Base-by-base conservation (phyloP, 805 yeast species). In the Cyberlindnera euphorbiae region DNA sequence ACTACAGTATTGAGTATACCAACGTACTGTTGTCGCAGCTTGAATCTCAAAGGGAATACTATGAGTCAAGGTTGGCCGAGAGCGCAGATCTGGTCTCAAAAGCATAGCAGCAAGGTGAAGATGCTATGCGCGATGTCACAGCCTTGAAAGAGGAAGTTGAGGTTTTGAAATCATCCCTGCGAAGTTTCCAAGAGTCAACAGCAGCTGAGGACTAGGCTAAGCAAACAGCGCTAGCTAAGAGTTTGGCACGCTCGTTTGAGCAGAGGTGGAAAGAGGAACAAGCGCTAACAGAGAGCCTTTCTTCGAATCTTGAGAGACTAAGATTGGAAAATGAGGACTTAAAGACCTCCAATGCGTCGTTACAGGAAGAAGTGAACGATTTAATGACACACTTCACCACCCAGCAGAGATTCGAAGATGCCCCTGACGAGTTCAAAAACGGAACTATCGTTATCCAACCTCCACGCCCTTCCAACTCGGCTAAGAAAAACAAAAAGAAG, bases 41-140 rank as follows among this genome's bases (percentile, higher is more conserved):
- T 35, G 94, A 87, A 38, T 81, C 93, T 7, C 96, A 88, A 57
- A 66, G 95, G 39, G 90, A 82, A 42, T 82, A 79, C 57, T 88
- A 82, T 55, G 95, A 87, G 52, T 61, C 65, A 11, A 67, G 71
- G 39, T 45, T 75, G 22, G 52, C 60, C 15, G 57, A 59, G 28
- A 53, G 60, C 9, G 58, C 63, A 8, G 58, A 58, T 11, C 57
- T 54, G 19, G 15, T 34, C 1, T 28, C 38, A 26, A 53, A 30
- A 13, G 50, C 19, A 9, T 7, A 13, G 5, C 21, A 13, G 2
- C 30, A 23, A 14, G 17, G 19, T 19, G 22, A 7, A 19, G 9
- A 9, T 19, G 22, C 7, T 19, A 19, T 7, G 9, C 22, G 7
- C 22, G 19, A 29, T 25, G 11, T 26, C 13, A 19, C 13, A 10